A percentile compares a stretch with the other conserved stretches of the same genome.
Evolutionary conservation across 2,329 filamentous ascomycete species (phyloP).

Genomic region (Arthrobotrys sphaeroides): DNA sequence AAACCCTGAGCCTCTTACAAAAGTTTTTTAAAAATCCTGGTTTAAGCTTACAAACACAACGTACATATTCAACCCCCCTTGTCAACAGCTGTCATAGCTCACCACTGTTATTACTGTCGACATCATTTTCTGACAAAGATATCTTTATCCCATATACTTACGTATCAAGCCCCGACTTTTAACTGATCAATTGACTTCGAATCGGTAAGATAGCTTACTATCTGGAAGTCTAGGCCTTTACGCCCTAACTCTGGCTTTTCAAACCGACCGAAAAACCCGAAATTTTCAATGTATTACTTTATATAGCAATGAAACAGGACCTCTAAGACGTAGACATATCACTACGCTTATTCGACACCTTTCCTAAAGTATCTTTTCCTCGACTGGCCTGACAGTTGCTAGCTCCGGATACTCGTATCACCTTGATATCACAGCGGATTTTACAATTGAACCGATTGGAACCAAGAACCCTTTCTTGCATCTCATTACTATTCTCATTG

Average conservation of each 20-base stretch:
- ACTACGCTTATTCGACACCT: slow-evolving; percentile 38
- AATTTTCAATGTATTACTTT: slow-evolving; percentile 41
- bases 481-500: slow-evolving; percentile 21
- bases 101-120: slow-evolving; percentile 4
- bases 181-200: slow-evolving; percentile 1
- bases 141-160: not conserved
- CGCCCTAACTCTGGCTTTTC: not conserved
- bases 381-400: slow-evolving; percentile 22
- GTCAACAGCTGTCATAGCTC: slow-evolving; percentile 8
- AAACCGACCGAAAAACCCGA: not conserved
- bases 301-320: slow-evolving; percentile 54
- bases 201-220: not conserved
- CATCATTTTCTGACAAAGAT: slow-evolving; percentile 22
- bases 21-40: not conserved
- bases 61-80: slow-evolving; percentile 2
- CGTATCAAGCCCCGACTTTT: not conserved
- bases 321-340: slow-evolving; percentile 54
- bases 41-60: slow-evolving; percentile 18
- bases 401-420: not conserved
- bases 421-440: not conserved
- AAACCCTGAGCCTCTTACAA: not conserved
- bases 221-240: not conserved
- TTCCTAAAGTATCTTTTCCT: slow-evolving; percentile 38
- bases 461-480: slow-evolving; percentile 12
- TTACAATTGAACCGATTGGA: slow-evolving; percentile 20